These are phyloP conservation scores for Leccinum broughii DNA, from an alignment of 768 basidiomycete species.

Conservation along the genomic window DNA sequence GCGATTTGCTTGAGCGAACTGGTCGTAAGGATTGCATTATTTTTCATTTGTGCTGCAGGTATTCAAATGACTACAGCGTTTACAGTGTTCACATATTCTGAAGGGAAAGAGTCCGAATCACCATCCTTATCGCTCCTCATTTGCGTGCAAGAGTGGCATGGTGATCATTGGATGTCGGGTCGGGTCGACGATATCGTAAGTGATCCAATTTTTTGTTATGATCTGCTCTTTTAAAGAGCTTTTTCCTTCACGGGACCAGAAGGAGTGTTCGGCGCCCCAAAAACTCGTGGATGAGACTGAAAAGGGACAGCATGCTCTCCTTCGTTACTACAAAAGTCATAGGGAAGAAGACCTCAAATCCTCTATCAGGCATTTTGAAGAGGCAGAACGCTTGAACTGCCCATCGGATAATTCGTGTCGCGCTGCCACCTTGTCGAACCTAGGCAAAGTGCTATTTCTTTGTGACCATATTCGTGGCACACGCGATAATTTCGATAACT, in stretches of 20 bases:
- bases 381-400: background rate
- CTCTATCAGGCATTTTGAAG: slow-evolving; percentile 6
- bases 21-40: background rate
- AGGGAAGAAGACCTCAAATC: background rate
- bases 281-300: background rate
- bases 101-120: background rate
- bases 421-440: slow-evolving; percentile 13
- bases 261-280: background rate
- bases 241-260: background rate
- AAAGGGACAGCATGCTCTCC: background rate
- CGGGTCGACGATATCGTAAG: background rate
- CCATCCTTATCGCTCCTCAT: slow-evolving; percentile 2
- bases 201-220: background rate
- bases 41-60: no score
- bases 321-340: background rate
- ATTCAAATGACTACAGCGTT: background rate
- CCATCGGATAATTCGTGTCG: background rate
- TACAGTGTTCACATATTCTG: background rate
- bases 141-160: background rate
- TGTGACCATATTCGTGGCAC: slow-evolving; percentile 1
- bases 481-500: background rate
- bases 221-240: background rate
- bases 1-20: background rate
- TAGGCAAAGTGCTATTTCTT: slow-evolving; percentile 13
- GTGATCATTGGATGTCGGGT: background rate